Conservation (phyloP, 2,329 filamentous ascomycete genomes). For the Colletotrichum gigasporum region DNA sequence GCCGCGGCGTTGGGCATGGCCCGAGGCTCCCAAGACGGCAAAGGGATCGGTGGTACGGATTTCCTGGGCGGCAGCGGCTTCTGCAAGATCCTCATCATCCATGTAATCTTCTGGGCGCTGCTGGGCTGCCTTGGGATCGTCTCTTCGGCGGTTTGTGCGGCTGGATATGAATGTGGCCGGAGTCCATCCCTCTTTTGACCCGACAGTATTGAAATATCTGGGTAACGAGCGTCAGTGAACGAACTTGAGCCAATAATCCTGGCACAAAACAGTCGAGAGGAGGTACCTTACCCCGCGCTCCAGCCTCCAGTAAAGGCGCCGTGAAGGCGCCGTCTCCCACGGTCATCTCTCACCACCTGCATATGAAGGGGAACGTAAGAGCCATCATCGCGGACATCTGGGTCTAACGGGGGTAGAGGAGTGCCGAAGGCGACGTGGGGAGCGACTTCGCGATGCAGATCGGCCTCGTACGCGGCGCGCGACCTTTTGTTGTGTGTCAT, state of each 20-base stretch:
- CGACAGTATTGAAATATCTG: constrained; percentile 97
- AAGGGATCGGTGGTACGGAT: constrained; percentile 80
- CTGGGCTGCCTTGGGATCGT: constrained; percentile 59
- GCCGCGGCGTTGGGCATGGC: constrained; percentile 41
- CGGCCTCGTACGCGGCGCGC: constrained; percentile 80
- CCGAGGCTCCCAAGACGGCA: constrained; percentile 77
- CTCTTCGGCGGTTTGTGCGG: constrained; percentile 78
- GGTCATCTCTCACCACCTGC: constrained; percentile 95
- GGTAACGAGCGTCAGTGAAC: constrained; percentile 44
- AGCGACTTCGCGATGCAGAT: constrained; percentile 72
- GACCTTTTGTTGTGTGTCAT: constrained; percentile 70
- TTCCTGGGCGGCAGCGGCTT: constrained; percentile 80
- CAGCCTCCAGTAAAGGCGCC: constrained; percentile 97
- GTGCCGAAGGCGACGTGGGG: constrained; percentile 86
- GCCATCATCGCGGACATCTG: constrained; percentile 84
- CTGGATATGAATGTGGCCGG: constrained; percentile 93
- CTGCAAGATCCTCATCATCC: constrained; percentile 95
- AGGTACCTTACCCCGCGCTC: constrained; percentile 92
- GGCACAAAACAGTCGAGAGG: too few relatives aligned
- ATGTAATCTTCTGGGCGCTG: constrained; percentile 91
- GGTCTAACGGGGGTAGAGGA: constrained; percentile 80
- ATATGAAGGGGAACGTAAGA: constrained; percentile 97
- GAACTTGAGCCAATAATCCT: too few relatives aligned
- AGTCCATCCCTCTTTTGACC: constrained; percentile 97
- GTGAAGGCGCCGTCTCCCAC: constrained; percentile 88